Percentiles rank a stretch among this genome's conserved stretches.
phyloP scores from a whole-genome alignment of 352 stramenopile species.

The Phytophthora europaea region DNA sequence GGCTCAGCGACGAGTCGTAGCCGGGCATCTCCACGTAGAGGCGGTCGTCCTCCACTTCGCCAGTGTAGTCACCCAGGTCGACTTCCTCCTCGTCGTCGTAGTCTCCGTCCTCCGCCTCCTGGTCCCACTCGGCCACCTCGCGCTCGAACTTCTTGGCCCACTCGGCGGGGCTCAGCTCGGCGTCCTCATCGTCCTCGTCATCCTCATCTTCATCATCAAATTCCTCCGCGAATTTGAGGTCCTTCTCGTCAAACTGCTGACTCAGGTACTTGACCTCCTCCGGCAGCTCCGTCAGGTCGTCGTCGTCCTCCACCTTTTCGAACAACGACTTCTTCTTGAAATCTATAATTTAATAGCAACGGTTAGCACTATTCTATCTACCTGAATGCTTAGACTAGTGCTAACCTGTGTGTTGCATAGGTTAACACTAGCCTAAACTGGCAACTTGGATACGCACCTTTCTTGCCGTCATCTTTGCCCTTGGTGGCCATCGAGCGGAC shows the following conservation, averaged over 20 bases:
- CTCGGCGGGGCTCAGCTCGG: slow-evolving; percentile 56
- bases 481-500: slow-evolving; percentile 57
- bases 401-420: background rate
- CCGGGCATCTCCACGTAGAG: slow-evolving; percentile 83
- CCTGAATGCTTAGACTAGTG: background rate
- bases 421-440: background rate
- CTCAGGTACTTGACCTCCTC: slow-evolving; percentile 74
- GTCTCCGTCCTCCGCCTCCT: slow-evolving; percentile 34
- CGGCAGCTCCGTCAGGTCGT: slow-evolving; percentile 57
- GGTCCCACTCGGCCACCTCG: slow-evolving; percentile 66
- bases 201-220: slow-evolving; percentile 35
- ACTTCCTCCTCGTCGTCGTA: slow-evolving; percentile 19
- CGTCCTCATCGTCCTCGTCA: slow-evolving; percentile 50
- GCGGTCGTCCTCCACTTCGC: slow-evolving; percentile 67
- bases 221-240: slow-evolving; percentile 46
- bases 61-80: background rate
- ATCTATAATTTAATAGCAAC: slow-evolving; percentile 10
- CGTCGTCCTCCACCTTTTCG: slow-evolving; percentile 58
- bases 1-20: slow-evolving; percentile 68
- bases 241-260: slow-evolving; percentile 53
- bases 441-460: slow-evolving; percentile 26
- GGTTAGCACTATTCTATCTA: background rate
- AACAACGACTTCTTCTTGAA: slow-evolving; percentile 76
- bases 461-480: slow-evolving; percentile 58
- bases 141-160: slow-evolving; percentile 78